Conservation (phyloP, 441 rosid genomes). For the Erysimum pusillum region DNA sequence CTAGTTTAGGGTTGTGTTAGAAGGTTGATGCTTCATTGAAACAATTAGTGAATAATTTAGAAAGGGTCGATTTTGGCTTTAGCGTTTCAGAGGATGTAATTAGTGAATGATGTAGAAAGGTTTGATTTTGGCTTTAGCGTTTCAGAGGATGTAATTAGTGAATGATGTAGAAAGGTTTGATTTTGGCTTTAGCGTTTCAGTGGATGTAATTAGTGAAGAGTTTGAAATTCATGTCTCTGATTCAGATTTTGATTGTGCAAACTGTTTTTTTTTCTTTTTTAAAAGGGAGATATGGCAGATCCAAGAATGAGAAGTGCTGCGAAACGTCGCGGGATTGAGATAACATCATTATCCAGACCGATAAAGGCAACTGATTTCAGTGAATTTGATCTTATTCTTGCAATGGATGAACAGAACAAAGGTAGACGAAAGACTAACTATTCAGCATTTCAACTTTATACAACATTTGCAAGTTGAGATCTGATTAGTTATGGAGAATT, state of each 20-base stretch:
- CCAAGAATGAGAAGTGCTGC: constrained; percentile 93
- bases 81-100: no score
- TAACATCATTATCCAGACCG: constrained; percentile 90
- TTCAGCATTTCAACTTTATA: no score
- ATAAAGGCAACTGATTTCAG: constrained; percentile 77
- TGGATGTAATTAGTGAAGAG: no score
- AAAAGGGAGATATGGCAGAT: constrained; percentile 86
- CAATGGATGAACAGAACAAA: constrained; percentile 85
- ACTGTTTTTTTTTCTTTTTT: background rate
- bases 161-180: no score
- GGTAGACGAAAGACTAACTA: constrained; percentile 43
- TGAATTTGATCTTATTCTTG: constrained; percentile 86
- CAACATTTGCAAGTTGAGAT: no score
- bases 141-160: no score
- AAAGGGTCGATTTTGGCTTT: background rate
- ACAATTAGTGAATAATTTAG: constrained; percentile 3
- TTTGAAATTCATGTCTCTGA: no score
- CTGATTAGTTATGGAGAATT: no score
- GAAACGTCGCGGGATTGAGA: constrained; percentile 85
- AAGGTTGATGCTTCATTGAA: background rate
- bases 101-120: no score
- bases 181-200: no score
- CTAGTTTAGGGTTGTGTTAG: background rate
- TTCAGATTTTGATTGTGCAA: no score
- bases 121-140: no score